These are phyloP conservation scores for Cryptococcus hybrid DNA, from an alignment of 1,284 basidiomycete genomes.

Conservation along the genomic window DNA sequence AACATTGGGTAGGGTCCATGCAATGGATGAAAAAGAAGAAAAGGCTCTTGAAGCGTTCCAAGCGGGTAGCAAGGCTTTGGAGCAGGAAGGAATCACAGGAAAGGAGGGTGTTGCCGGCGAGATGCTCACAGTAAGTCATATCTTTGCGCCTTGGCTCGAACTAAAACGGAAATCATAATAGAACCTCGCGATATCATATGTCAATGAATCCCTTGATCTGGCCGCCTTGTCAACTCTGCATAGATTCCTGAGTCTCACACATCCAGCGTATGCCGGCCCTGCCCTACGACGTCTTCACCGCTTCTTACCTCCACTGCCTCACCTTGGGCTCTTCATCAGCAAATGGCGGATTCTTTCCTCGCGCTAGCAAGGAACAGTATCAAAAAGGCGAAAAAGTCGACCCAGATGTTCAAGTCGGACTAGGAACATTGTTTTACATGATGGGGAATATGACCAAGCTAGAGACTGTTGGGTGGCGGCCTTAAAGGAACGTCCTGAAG, in stretches of 20 bases:
- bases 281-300: not conserved
- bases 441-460: slow-evolving; percentile 51
- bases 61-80: slow-evolving; percentile 72
- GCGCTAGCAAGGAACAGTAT: slow-evolving; percentile 79
- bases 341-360: slow-evolving; percentile 81
- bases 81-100: slow-evolving; percentile 60
- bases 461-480: slow-evolving; percentile 89
- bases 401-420: slow-evolving; percentile 87
- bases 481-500: slow-evolving; percentile 69
- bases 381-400: slow-evolving; percentile 66
- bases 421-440: slow-evolving; percentile 93
- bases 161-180: slow-evolving; percentile 40
- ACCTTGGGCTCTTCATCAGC: slow-evolving; percentile 82
- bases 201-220: slow-evolving; percentile 90
- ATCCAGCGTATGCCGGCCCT: slow-evolving; percentile 59
- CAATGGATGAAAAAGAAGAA: slow-evolving; percentile 83
- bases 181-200: slow-evolving; percentile 95
- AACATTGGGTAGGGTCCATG: slow-evolving; percentile 85
- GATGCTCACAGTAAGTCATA: slow-evolving; percentile 70
- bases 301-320: slow-evolving; percentile 39
- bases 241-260: slow-evolving; percentile 76
- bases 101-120: slow-evolving; percentile 63
- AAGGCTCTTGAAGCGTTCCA: slow-evolving; percentile 58
- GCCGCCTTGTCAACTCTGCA: slow-evolving; percentile 85
- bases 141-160: not conserved